Evolutionary conservation across 148 eudicot species (phyloP).

Genomic region (Amaranthus hypochondriacus): DNA sequence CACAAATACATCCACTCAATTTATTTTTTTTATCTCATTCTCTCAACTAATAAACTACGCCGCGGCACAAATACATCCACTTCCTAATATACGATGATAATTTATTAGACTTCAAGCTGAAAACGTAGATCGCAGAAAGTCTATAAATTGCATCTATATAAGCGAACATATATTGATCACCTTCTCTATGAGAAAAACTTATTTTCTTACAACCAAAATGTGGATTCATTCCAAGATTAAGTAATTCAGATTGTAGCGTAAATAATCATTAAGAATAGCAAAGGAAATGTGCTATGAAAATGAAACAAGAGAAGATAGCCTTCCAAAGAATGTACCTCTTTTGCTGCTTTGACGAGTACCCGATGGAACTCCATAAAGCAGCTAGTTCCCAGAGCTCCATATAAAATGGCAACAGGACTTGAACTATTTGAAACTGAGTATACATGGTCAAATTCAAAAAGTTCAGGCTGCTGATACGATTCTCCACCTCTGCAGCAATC

Average conservation of each 20-base stretch:
- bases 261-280: background rate
- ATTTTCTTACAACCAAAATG: background rate
- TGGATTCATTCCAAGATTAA: background rate
- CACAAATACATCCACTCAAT: too few species aligned
- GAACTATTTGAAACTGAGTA: slow-evolving; percentile 58
- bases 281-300: background rate
- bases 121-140: background rate
- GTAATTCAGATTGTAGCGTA: background rate
- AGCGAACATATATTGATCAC: background rate
- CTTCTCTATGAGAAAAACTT: background rate
- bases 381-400: slow-evolving; percentile 88
- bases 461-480: slow-evolving; percentile 76
- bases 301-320: slow-evolving; percentile 1
- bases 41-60: too few species aligned
- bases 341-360: slow-evolving; percentile 67
- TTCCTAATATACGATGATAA: background rate
- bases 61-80: too few species aligned
- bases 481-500: slow-evolving; percentile 41
- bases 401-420: slow-evolving; percentile 75
- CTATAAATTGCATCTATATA: background rate
- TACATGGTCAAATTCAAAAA: slow-evolving; percentile 86
- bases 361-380: slow-evolving; percentile 80
- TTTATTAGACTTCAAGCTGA: background rate
- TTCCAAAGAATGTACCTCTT: slow-evolving; percentile 44
- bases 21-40: too few species aligned